These are phyloP conservation scores for Aureobasidium sp. DNA, from an alignment of 2,329 filamentous ascomycete species.

Conservation along the genomic window DNA sequence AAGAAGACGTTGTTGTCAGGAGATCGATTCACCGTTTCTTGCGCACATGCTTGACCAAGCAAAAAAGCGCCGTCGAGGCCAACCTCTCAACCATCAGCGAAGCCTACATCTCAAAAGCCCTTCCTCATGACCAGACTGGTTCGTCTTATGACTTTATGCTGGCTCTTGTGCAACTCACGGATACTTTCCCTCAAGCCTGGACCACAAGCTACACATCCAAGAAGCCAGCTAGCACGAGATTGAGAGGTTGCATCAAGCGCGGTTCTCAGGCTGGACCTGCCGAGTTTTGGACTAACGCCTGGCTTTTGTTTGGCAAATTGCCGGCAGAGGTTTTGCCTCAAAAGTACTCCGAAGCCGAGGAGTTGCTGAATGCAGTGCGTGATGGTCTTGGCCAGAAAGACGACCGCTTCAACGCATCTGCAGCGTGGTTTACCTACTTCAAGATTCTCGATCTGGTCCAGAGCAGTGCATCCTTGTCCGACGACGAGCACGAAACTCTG, in stretches of 20 bases:
- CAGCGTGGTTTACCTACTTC: slow-evolving; percentile 70
- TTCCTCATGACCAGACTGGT: slow-evolving; percentile 62
- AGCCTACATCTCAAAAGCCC: slow-evolving; percentile 63
- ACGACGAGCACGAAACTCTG: slow-evolving; percentile 40
- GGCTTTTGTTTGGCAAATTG: slow-evolving; percentile 49
- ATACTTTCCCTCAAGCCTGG: slow-evolving; percentile 62
- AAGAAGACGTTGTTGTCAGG: slow-evolving; percentile 47
- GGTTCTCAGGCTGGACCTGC: slow-evolving; percentile 71
- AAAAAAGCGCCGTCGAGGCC: slow-evolving; percentile 27
- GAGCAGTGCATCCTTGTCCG: slow-evolving; percentile 24
- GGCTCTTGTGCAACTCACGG: slow-evolving; percentile 58
- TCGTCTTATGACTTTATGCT: slow-evolving; percentile 65
- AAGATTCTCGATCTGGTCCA: slow-evolving; percentile 45
- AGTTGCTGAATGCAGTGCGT: slow-evolving; percentile 59
- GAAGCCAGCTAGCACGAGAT: slow-evolving; percentile 44
- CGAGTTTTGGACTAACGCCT: slow-evolving; percentile 64
- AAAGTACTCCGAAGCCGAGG: slow-evolving; percentile 45
- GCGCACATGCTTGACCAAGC: slow-evolving; percentile 40
- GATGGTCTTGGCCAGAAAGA: slow-evolving; percentile 64
- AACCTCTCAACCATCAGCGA: slow-evolving; percentile 51
- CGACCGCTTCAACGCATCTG: slow-evolving; percentile 58
- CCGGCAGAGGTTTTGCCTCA: slow-evolving; percentile 48
- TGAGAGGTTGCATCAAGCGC: slow-evolving; percentile 67
- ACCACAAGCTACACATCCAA: slow-evolving; percentile 53
- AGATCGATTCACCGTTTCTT: slow-evolving; percentile 49